Conservation (phyloP, 1,284 basidiomycete genomes). For the Cutaneotrichosporon arboriforme region DNA sequence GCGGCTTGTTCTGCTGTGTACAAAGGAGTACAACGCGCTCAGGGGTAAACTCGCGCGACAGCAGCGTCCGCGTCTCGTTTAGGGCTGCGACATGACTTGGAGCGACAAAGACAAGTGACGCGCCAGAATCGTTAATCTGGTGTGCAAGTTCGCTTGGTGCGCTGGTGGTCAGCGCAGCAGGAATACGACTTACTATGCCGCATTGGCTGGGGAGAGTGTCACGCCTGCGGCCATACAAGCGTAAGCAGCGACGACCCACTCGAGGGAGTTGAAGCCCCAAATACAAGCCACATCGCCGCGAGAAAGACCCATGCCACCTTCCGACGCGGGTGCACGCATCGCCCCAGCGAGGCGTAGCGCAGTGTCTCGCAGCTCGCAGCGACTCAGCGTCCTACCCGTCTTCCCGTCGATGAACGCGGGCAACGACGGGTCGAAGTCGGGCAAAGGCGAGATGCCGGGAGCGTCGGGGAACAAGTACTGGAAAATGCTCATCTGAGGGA, state of each 20-base stretch:
- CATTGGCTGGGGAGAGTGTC: constrained; percentile 38
- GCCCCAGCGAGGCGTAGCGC: constrained; percentile 58
- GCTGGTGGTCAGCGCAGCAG: not conserved
- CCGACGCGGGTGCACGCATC: constrained; percentile 31
- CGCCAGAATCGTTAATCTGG: constrained; percentile 53
- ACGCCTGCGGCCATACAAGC: constrained; percentile 50
- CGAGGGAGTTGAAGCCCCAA: constrained; percentile 55
- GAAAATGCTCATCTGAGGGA: constrained; percentile 9
- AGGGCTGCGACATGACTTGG: constrained; percentile 50
- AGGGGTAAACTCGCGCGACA: constrained; percentile 10
- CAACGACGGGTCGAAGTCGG: not conserved
- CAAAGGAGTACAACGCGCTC: constrained; percentile 29
- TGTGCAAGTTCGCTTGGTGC: constrained; percentile 22
- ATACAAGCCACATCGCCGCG: constrained; percentile 36
- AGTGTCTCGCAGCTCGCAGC: constrained; percentile 55
- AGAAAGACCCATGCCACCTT: constrained; percentile 20
- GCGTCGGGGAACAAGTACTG: constrained; percentile 13
- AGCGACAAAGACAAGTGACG: constrained; percentile 55
- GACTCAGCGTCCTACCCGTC: constrained; percentile 56
- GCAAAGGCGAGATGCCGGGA: constrained; percentile 2
- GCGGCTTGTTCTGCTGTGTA: not conserved
- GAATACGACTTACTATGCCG: constrained; percentile 21
- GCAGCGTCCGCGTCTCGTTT: constrained; percentile 26
- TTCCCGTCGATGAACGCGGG: constrained; percentile 66
- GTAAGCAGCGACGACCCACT: constrained; percentile 59